These are phyloP conservation scores for Tricholoma sp. DNA, from an alignment of 768 basidiomycete genomes.

Conservation along the genomic window DNA sequence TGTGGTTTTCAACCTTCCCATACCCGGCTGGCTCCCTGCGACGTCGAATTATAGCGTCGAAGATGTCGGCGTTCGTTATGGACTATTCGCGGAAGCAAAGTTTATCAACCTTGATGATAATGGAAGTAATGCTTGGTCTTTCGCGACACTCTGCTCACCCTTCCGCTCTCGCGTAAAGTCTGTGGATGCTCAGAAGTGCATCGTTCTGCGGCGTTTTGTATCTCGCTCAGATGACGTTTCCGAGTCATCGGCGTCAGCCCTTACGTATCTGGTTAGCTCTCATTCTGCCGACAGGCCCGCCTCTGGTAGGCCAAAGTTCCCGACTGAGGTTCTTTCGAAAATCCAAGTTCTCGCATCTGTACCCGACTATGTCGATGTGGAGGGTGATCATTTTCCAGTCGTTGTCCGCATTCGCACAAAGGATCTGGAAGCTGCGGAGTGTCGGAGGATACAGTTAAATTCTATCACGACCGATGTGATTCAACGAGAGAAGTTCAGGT, in stretches of 20 bases:
- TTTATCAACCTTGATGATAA: conserved; percentile 44
- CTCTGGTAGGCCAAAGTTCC: conserved; percentile 31
- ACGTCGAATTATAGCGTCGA: conserved; percentile 46
- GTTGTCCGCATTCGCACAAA: conserved; percentile 56
- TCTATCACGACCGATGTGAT: conserved; percentile 52
- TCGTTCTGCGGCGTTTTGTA: conserved; percentile 52
- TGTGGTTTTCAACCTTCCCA: conserved; percentile 70
- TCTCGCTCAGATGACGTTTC: conserved; percentile 32
- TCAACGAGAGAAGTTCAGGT: conserved; percentile 70
- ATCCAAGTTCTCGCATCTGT: conserved; percentile 62
- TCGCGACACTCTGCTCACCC: conserved; percentile 52
- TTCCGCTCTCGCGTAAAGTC: conserved; percentile 42
- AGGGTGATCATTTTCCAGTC: conserved; percentile 47
- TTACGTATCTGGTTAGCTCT: conserved; percentile 42
- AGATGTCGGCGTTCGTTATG: conserved; percentile 57
- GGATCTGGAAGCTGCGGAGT: conserved; percentile 41
- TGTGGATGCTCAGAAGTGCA: conserved; percentile 34
- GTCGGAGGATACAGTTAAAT: conserved; percentile 50
- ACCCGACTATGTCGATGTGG: conserved; percentile 47
- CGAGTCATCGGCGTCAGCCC: conserved; percentile 23
- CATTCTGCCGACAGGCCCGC: conserved; percentile 15
- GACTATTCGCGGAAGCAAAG: conserved; percentile 61
- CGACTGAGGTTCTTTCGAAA: conserved; percentile 49
- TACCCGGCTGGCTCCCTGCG: conserved; percentile 90
- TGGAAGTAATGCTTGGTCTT: conserved; percentile 32